Percentiles rank a stretch among this genome's conserved stretches.
Conservation (phyloP, 805 yeast genomes). For the Tetrapisispora arboricola region DNA sequence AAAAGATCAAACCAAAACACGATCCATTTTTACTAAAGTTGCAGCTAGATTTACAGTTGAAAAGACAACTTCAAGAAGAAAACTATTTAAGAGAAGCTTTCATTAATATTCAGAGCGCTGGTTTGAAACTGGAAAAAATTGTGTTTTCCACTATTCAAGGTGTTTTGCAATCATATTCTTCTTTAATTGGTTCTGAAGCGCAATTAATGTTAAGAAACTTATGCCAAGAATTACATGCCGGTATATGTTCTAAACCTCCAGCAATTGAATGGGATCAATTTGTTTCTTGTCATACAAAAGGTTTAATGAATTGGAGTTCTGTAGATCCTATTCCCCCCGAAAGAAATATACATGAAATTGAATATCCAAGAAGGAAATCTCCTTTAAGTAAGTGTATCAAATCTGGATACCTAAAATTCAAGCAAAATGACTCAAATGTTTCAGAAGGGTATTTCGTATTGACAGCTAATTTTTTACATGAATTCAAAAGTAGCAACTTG, state of each 20-base stretch:
- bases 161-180: slow-evolving; percentile 41
- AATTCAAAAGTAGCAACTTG: slow-evolving; percentile 39
- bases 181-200: slow-evolving; percentile 43
- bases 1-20: slow-evolving; percentile 28
- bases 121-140: slow-evolving; percentile 53
- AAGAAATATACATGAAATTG: slow-evolving; percentile 40
- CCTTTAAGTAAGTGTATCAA: slow-evolving; percentile 43
- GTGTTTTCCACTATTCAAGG: slow-evolving; percentile 53
- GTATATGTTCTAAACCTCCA: slow-evolving; percentile 44
- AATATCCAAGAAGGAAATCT: slow-evolving; percentile 45
- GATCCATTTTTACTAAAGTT: slow-evolving; percentile 59
- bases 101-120: slow-evolving; percentile 53
- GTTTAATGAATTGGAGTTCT: slow-evolving; percentile 32
- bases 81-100: slow-evolving; percentile 56
- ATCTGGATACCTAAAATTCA: slow-evolving; percentile 44
- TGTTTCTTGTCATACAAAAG: slow-evolving; percentile 36
- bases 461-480: slow-evolving; percentile 58
- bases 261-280: slow-evolving; percentile 63
- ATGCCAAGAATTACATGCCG: slow-evolving; percentile 33
- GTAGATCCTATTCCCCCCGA: slow-evolving; percentile 32
- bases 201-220: slow-evolving; percentile 46
- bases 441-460: slow-evolving; percentile 55
- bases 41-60: slow-evolving; percentile 54
- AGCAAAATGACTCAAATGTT: not conserved
- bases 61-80: slow-evolving; percentile 51